Conservation (phyloP, 2,329 filamentous ascomycete genomes). For the Diaporthe destruens region DNA sequence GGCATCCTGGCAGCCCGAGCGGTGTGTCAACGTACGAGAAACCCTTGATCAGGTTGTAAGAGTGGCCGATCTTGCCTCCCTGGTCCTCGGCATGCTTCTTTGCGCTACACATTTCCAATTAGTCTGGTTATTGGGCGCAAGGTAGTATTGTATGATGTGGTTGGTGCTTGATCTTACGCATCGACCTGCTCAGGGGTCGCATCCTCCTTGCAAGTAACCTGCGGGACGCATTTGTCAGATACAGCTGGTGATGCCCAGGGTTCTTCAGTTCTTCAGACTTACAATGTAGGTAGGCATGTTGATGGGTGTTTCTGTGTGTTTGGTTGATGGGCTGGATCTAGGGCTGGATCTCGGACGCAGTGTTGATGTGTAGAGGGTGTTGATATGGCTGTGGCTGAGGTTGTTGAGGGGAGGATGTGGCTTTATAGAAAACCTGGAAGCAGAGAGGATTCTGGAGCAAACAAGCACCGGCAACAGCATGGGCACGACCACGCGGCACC, state of each 20-base stretch:
- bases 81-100: constrained; percentile 81
- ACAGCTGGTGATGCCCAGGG: neutral
- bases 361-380: constrained; percentile 1
- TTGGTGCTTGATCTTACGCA: constrained; percentile 38
- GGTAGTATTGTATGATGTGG: neutral
- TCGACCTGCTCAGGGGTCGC: constrained; percentile 47
- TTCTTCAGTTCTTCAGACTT: constrained; percentile 43
- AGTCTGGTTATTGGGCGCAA: neutral
- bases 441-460: constrained; percentile 23
- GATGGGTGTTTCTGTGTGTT: constrained; percentile 16
- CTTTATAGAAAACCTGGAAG: constrained; percentile 25
- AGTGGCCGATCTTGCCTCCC: constrained; percentile 86
- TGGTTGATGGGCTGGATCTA: neutral
- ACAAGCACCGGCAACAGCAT: constrained; percentile 5
- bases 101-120: constrained; percentile 62
- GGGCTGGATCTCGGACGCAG: neutral
- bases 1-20: too few species aligned
- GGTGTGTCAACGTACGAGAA: constrained; percentile 78
- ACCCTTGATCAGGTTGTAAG: constrained; percentile 87
- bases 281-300: constrained; percentile 71
- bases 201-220: constrained; percentile 86
- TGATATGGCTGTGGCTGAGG: neutral
- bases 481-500: constrained; percentile 19
- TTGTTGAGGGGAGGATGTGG: neutral
- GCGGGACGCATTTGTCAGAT: constrained; percentile 15